Conservation (phyloP, 1,284 basidiomycete genomes). For the Meripilus lineatus region DNA sequence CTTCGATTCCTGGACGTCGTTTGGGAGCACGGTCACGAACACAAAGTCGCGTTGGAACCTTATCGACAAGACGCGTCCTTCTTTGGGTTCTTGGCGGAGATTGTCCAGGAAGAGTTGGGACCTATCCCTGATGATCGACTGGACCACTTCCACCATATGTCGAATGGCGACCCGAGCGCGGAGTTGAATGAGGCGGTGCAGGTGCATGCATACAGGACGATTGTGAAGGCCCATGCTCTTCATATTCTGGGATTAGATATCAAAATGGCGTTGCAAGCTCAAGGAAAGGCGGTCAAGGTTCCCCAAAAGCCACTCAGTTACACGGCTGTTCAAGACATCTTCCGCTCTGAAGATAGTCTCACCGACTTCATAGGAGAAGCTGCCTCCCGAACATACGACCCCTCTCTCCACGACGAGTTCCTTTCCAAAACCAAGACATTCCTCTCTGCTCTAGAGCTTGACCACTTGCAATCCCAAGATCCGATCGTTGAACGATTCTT, state of each 20-base stretch:
- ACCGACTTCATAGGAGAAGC: conserved; percentile 64
- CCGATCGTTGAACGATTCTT: conserved; percentile 69
- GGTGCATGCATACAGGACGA: conserved; percentile 63
- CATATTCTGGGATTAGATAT: conserved; percentile 72
- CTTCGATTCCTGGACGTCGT: conserved; percentile 78
- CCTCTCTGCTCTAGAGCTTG: conserved; percentile 53
- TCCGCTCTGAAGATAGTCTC: conserved; percentile 57
- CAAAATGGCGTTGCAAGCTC: conserved; percentile 46
- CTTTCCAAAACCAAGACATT: conserved; percentile 37
- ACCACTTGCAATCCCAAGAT: conserved; percentile 61
- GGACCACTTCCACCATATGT: conserved; percentile 32
- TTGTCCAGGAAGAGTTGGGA: conserved; percentile 62
- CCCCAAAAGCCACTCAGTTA: conserved; percentile 54
- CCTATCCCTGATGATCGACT: conserved; percentile 61
- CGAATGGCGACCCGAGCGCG: conserved; percentile 54
- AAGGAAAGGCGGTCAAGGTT: conserved; percentile 27
- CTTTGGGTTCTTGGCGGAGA: conserved; percentile 58
- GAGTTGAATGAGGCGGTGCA: conserved; percentile 58
- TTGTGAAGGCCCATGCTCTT: conserved; percentile 72
- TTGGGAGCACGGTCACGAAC: conserved; percentile 81
- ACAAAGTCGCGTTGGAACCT: conserved; percentile 53
- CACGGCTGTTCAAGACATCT: conserved; percentile 45
- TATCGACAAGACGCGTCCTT: conserved; percentile 53
- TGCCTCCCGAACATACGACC: conserved; percentile 63
- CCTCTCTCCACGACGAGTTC: conserved; percentile 59